These are phyloP conservation scores for Crucihimalaya himalaica DNA, from an alignment of 345 rosid species.

Conservation along the genomic window DNA sequence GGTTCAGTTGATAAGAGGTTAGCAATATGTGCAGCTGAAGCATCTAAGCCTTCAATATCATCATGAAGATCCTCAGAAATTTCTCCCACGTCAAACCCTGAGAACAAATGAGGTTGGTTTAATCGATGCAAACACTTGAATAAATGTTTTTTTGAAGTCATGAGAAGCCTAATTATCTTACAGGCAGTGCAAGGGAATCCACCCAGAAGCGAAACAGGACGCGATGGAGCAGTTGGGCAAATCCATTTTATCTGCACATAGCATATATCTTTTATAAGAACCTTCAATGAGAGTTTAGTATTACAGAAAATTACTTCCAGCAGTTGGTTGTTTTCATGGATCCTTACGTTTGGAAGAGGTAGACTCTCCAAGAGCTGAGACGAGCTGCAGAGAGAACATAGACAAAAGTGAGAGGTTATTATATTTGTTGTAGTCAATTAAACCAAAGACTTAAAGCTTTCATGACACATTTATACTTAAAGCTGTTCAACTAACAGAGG, in stretches of 20 bases:
- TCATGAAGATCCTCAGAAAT: slow-evolving; percentile 66
- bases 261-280: slow-evolving; percentile 13
- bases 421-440: neutral
- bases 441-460: slow-evolving; percentile 1
- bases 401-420: neutral
- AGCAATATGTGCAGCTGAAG: slow-evolving; percentile 78
- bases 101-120: slow-evolving; percentile 12
- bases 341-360: slow-evolving; percentile 70
- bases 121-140: neutral
- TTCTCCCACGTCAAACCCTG: slow-evolving; percentile 79
- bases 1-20: slow-evolving; percentile 77
- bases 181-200: slow-evolving; percentile 85
- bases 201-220: slow-evolving; percentile 65
- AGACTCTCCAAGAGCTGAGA: slow-evolving; percentile 70
- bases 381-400: slow-evolving; percentile 53
- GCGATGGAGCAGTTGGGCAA: slow-evolving; percentile 84
- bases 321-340: neutral
- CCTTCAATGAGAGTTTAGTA: neutral
- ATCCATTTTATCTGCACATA: slow-evolving; percentile 73
- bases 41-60: slow-evolving; percentile 78
- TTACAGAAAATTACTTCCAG: neutral
- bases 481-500: neutral
- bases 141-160: slow-evolving; percentile 1
- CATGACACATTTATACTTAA: neutral
- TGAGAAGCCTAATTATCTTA: slow-evolving; percentile 43